phyloP scores from a whole-genome alignment of 2,329 filamentous ascomycete genomes.

The Ophiostoma quercus region DNA sequence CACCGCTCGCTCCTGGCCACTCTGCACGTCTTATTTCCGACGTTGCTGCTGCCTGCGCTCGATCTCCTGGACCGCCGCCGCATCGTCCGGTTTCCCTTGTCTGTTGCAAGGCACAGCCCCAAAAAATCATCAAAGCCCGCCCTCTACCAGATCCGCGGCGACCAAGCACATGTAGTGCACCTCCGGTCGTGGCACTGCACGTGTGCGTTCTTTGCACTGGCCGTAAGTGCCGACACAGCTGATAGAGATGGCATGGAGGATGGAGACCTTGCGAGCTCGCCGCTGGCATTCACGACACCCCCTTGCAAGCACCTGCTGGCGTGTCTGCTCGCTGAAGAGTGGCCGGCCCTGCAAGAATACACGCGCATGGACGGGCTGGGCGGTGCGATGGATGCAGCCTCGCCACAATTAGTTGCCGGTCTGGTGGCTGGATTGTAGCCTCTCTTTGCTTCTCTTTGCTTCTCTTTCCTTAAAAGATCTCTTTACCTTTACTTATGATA shows the following conservation, averaged over 20 bases:
- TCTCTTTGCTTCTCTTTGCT: conserved; percentile 26
- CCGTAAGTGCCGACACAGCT: conserved; percentile 14
- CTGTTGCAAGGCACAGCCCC: background rate
- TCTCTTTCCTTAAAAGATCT: too few species aligned
- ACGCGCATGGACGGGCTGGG: conserved; percentile 43
- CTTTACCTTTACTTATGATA: background rate
- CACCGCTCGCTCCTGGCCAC: conserved; percentile 61
- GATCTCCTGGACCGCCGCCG: conserved; percentile 78
- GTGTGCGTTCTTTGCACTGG: conserved; percentile 77
- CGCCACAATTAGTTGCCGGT: conserved; percentile 63
- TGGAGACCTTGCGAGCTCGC: background rate
- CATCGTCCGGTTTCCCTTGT: conserved; percentile 50
- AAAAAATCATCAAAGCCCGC: background rate
- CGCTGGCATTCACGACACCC: conserved; percentile 31
- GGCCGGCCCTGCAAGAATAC: conserved; percentile 51
- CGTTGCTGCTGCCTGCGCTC: conserved; percentile 73
- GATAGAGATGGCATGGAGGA: conserved; percentile 17
- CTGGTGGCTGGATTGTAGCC: conserved; percentile 46
- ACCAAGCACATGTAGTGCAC: conserved; percentile 61
- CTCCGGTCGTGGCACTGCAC: conserved; percentile 79
- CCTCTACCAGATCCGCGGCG: conserved; percentile 29
- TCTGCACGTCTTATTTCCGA: conserved; percentile 79
- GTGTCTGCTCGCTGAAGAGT: conserved; percentile 67
- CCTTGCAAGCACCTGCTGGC: conserved; percentile 89
- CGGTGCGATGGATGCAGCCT: conserved; percentile 35